phyloP scores from a whole-genome alignment of 352 stramenopile species.

The Elongisporangium prolatum region DNA sequence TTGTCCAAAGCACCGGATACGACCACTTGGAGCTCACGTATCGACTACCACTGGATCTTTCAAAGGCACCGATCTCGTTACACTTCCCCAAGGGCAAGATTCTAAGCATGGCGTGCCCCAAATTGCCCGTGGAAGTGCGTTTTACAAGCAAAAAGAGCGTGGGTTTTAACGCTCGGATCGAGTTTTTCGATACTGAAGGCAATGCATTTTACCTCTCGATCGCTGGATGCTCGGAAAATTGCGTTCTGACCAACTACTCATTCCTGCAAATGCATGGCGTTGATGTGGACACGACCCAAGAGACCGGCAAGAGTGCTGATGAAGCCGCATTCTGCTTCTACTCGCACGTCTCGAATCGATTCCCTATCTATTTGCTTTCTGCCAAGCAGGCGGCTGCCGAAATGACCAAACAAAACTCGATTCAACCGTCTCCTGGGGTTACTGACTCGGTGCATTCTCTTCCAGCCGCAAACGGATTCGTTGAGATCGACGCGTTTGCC shows the following conservation, averaged over 20 bases:
- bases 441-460: background rate
- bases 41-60: constrained; percentile 64
- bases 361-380: constrained; percentile 56
- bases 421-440: background rate
- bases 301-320: background rate
- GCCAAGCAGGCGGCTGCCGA: constrained; percentile 38
- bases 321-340: constrained; percentile 28
- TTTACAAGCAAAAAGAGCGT: constrained; percentile 84
- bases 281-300: constrained; percentile 7
- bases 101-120: constrained; percentile 77
- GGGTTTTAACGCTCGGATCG: constrained; percentile 87
- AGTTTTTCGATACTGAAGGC: constrained; percentile 91
- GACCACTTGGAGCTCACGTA: constrained; percentile 89
- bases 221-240: constrained; percentile 89
- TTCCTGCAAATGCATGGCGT: constrained; percentile 65
- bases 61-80: constrained; percentile 78
- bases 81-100: constrained; percentile 88
- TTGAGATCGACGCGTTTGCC: constrained; percentile 19
- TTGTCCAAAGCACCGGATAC: constrained; percentile 88
- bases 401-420: constrained; percentile 15
- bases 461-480: constrained; percentile 21
- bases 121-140: constrained; percentile 79
- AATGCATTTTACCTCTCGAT: constrained; percentile 84
- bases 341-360: constrained; percentile 43
- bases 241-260: constrained; percentile 85